A percentile compares a stretch with the other conserved stretches of the same genome.
These are phyloP conservation scores for Fusarium sp. DNA, from an alignment of 2,329 filamentous ascomycete genomes.

Conservation along the genomic window DNA sequence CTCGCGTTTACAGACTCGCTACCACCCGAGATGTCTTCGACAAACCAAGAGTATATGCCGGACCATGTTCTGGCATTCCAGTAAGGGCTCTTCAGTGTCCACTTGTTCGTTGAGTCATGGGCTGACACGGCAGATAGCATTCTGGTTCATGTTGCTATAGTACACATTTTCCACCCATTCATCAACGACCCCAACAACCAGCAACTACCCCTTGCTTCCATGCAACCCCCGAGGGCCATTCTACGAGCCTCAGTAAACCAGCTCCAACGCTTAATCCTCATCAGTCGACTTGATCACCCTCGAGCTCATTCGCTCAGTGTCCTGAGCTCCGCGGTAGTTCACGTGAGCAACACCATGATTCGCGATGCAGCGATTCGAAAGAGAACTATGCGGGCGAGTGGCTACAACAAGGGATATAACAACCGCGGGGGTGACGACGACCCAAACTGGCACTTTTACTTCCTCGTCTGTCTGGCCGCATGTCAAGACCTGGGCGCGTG, in stretches of 20 bases:
- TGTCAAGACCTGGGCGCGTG: conserved; percentile 7
- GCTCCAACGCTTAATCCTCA: conserved; percentile 15
- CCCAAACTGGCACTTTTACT: conserved; percentile 12
- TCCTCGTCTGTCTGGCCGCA: conserved; percentile 1
- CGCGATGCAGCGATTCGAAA: conserved; percentile 15
- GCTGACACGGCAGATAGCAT: neutral
- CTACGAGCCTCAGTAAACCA: conserved; percentile 14
- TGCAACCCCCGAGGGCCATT: neutral
- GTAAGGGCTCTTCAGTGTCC: neutral
- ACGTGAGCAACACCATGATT: conserved; percentile 26
- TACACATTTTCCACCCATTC: conserved; percentile 9
- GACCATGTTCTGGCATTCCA: conserved; percentile 23
- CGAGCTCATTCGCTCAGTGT: conserved; percentile 7
- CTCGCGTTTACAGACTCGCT: conserved; percentile 18
- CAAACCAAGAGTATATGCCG: neutral
- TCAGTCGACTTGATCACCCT: conserved; percentile 17
- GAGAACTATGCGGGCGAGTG: neutral
- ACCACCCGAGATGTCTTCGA: conserved; percentile 1
- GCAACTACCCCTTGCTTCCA: neutral
- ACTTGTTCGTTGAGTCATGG: neutral
- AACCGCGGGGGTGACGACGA: fast-evolving
- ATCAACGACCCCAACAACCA: conserved; percentile 14
- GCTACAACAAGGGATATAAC: neutral
- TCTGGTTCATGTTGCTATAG: conserved; percentile 12
- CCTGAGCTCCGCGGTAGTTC: conserved; percentile 13